Percentiles rank a stretch among this genome's conserved stretches.
Conservation (phyloP, 192 early-diverging fungal genomes). For the Kappamyces sp. region DNA sequence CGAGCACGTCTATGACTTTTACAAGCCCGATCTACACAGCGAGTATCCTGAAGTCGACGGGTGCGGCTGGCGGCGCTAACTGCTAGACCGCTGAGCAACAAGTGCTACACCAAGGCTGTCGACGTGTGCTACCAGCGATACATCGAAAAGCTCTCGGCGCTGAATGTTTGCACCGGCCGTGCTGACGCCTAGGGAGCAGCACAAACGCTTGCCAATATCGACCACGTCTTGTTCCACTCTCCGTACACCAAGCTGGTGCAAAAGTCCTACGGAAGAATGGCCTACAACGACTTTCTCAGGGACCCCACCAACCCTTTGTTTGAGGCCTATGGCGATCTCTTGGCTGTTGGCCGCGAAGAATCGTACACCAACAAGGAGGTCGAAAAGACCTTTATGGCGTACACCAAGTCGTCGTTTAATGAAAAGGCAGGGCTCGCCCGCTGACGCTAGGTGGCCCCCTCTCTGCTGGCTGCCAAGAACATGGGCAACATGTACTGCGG, state of each 20-base stretch:
- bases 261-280: conserved; percentile 88
- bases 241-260: conserved; percentile 97
- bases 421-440: conserved; percentile 42
- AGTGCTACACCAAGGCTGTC: conserved; percentile 85
- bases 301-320: conserved; percentile 54
- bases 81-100: conserved; percentile 67
- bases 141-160: conserved; percentile 57
- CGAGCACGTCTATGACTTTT: conserved; percentile 98
- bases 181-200: conserved; percentile 12
- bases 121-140: conserved; percentile 85
- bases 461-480: conserved; percentile 75
- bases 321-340: conserved; percentile 30
- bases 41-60: conserved; percentile 99
- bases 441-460: conserved; percentile 43
- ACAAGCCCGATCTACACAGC: conserved; percentile 96
- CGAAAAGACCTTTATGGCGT: conserved; percentile 83
- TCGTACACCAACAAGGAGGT: conserved; percentile 82
- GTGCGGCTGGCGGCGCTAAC: too few relatives aligned
- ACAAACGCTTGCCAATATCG: conserved; percentile 54
- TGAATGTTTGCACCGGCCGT: conserved; percentile 26
- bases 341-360: conserved; percentile 53
- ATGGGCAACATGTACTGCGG: conserved; percentile 94
- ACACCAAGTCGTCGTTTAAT: conserved; percentile 69
- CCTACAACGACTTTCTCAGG: conserved; percentile 87
- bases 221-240: conserved; percentile 90